Base-by-base conservation (phyloP, 2,329 filamentous ascomycete species). In the Ascochyta fabae region DNA sequence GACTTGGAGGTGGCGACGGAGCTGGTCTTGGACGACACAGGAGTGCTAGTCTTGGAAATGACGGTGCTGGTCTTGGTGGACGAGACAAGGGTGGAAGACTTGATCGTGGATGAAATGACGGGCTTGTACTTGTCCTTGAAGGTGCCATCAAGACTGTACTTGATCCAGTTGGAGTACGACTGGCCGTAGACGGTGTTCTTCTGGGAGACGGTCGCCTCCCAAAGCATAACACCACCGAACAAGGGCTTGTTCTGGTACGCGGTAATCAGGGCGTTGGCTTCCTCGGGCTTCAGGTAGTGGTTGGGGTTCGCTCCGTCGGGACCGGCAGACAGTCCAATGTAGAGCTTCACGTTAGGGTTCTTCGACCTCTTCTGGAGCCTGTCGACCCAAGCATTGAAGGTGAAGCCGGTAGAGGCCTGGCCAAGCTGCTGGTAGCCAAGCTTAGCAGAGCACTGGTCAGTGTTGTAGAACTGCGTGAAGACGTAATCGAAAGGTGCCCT, bases 141-240 rank as follows among this genome's bases (percentile, higher is more conserved):
- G 1, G 61, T 66, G 8, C 67, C 67, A 2, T 59, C 29, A 19
- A 73, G 46, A 48, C 66, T 67, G 8, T 77, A 67, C 75, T 83
- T 83, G 58, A 82, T 80, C 71, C 79, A 78, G 47, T 77, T 72
- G 2, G 76, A 73, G 69, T 81, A 85, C 19, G 74, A 71, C 42
- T 74, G 63, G n/a, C 70, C 77, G 50, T 79, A 75, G 49, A 79
- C 74, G 13, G 70, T 51, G 64, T 84, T 84, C 48, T 73, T 72
- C 12, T 76, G 69, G n/a, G 79, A 78, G 10, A 76, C 75, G 1
- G 80, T 83, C 5, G 83, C 81, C 48, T 86, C 83, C 82, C 82
- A 86, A 5, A 86, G 68, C 84, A 86, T 86, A 36, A 85, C 75
- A 72, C 85, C 85, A 36, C 83, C 84, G 60, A 86, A 86, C 2